phyloP scores from a whole-genome alignment of 192 early-diverging fungal species.

The Umbelopsis isabellina region DNA sequence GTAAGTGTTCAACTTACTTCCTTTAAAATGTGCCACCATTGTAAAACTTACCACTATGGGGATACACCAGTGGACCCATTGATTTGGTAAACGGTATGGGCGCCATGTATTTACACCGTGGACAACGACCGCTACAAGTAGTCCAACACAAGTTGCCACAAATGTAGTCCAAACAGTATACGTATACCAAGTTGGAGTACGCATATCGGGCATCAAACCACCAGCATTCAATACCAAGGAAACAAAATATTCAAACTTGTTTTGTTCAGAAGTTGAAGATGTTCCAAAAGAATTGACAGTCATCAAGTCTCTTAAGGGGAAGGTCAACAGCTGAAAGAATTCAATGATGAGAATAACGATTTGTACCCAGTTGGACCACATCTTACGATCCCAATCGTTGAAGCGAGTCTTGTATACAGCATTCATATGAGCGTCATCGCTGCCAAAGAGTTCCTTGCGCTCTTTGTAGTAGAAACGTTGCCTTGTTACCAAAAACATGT shows the following conservation, averaged over 20 bases:
- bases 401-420: slow-evolving; percentile 40
- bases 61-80: slow-evolving; percentile 55
- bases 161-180: slow-evolving; percentile 53
- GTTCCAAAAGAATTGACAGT: slow-evolving; percentile 25
- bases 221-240: slow-evolving; percentile 59
- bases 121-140: slow-evolving; percentile 44
- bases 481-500: slow-evolving; percentile 40
- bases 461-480: slow-evolving; percentile 40
- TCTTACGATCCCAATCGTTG: slow-evolving; percentile 31
- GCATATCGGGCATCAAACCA: slow-evolving; percentile 53
- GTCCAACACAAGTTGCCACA: slow-evolving; percentile 35
- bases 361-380: slow-evolving; percentile 73
- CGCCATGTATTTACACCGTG: slow-evolving; percentile 48
- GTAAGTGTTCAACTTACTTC: too few relatives aligned
- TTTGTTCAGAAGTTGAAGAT: not conserved
- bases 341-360: slow-evolving; percentile 72
- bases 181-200: slow-evolving; percentile 55
- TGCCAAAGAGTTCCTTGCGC: slow-evolving; percentile 36
- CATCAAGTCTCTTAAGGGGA: slow-evolving; percentile 76
- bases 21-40: not conserved
- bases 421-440: slow-evolving; percentile 39
- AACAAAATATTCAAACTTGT: slow-evolving; percentile 52
- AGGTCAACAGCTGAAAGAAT: slow-evolving; percentile 80
- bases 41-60: slow-evolving; percentile 43
- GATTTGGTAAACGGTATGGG: slow-evolving; percentile 43